Evolutionary conservation across 2,329 filamentous ascomycete genomes (phyloP).

Genomic region (Rutstroemia sp.): DNA sequence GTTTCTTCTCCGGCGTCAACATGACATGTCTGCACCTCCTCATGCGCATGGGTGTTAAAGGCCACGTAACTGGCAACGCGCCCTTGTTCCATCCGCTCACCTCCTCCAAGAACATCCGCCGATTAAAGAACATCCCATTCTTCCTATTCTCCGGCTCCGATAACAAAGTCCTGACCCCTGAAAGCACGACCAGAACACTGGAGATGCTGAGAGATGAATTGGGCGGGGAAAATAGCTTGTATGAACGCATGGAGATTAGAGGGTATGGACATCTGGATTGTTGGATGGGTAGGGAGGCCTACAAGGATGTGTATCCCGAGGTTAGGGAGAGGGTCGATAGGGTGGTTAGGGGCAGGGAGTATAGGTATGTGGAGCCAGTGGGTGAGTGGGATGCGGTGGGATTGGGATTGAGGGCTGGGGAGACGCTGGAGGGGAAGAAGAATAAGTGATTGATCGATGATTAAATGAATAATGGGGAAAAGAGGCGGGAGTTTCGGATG

Average conservation of each 20-base stretch:
- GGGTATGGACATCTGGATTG: conserved; percentile 55
- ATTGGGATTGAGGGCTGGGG: background rate
- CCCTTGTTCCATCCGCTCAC: conserved; percentile 42
- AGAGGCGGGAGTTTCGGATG: no score
- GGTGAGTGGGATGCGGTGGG: conserved; percentile 18
- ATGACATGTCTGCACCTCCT: conserved; percentile 51
- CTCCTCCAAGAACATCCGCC: conserved; percentile 41
- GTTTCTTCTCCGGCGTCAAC: conserved; percentile 55
- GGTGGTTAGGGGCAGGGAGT: conserved; percentile 31
- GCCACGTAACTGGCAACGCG: conserved; percentile 44
- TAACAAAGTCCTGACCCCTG: conserved; percentile 48
- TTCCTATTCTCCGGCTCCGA: conserved; percentile 48
- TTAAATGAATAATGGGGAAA: no score
- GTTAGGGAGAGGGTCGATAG: conserved; percentile 48
- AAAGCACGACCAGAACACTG: conserved; percentile 46
- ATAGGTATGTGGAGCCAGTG: conserved; percentile 18
- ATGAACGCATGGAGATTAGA: conserved; percentile 44
- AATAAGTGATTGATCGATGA: background rate
- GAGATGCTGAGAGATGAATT: conserved; percentile 46
- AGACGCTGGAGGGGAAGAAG: background rate
- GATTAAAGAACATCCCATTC: conserved; percentile 46
- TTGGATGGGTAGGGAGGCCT: conserved; percentile 54
- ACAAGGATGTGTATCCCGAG: conserved; percentile 52
- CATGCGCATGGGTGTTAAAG: conserved; percentile 46
- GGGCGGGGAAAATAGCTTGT: conserved; percentile 39